Conservation (phyloP, 345 rosid species). For the Euphorbia lathyris region DNA sequence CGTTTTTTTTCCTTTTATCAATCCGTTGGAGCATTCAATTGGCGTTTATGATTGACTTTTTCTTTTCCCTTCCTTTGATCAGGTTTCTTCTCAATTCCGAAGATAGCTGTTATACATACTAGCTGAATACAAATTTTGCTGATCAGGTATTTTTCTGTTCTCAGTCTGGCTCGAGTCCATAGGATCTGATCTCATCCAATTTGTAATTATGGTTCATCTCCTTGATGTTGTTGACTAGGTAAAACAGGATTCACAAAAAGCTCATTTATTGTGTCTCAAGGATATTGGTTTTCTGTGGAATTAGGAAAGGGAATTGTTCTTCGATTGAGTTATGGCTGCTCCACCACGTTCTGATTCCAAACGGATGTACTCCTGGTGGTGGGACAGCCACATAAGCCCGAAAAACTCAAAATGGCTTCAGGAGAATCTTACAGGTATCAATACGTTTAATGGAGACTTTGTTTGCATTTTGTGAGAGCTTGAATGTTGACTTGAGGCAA, state of each 20-base stretch:
- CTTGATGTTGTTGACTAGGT: constrained; percentile 19
- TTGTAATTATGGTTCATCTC: constrained; percentile 2
- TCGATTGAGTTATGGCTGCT: constrained; percentile 48
- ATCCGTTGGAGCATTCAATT: not conserved
- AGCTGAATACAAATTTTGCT: constrained; percentile 26
- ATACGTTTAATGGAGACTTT: not conserved
- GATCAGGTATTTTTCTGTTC: constrained; percentile 37
- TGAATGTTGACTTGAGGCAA: not conserved
- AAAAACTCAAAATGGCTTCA: constrained; percentile 97
- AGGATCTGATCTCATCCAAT: constrained; percentile 18
- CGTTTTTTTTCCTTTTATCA: not conserved
- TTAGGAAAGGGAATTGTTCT: constrained; percentile 15
- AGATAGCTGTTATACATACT: constrained; percentile 6
- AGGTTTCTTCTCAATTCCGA: constrained; percentile 21
- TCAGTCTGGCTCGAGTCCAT: constrained; percentile 14
- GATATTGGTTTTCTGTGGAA: constrained; percentile 8
- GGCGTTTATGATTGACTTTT: constrained; percentile 2
- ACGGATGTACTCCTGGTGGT: constrained; percentile 95
- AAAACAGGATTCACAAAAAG: constrained; percentile 10
- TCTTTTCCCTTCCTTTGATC: constrained; percentile 13
- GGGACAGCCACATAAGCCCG: constrained; percentile 96
- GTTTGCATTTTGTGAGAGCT: not conserved
- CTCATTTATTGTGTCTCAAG: not conserved
- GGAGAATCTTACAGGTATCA: constrained; percentile 88
- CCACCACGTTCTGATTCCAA: constrained; percentile 40